Conservation (phyloP, 306 rosid genomes). For the Cicer pinnatifidum region DNA sequence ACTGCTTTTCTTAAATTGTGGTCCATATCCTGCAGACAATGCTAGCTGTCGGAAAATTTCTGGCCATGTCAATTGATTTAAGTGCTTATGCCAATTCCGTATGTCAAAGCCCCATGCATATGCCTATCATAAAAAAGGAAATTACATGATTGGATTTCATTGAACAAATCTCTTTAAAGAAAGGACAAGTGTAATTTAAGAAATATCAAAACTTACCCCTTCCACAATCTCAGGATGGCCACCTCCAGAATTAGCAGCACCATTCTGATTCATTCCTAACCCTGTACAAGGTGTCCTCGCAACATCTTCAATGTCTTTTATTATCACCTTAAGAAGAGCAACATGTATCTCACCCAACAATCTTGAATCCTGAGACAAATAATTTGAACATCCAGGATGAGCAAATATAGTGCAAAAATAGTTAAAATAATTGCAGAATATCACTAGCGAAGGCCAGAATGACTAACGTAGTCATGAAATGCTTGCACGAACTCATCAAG, state of each 20-base stretch:
- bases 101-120: slow-evolving; percentile 98
- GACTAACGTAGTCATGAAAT: slow-evolving; percentile 89
- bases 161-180: slow-evolving; percentile 16
- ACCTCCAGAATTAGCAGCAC: slow-evolving; percentile 87
- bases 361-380: slow-evolving; percentile 85
- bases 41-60: slow-evolving; percentile 93
- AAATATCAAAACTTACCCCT: slow-evolving; percentile 66
- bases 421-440: slow-evolving; percentile 34
- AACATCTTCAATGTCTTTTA: slow-evolving; percentile 96
- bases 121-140: slow-evolving; percentile 58
- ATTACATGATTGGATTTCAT: slow-evolving; percentile 9
- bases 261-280: slow-evolving; percentile 78
- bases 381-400: slow-evolving; percentile 38
- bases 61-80: slow-evolving; percentile 92
- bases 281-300: slow-evolving; percentile 90
- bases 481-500: slow-evolving; percentile 96
- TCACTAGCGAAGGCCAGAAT: slow-evolving; percentile 41
- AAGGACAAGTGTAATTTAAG: slow-evolving; percentile 16
- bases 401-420: slow-evolving; percentile 21
- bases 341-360: slow-evolving; percentile 92
- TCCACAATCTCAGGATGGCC: slow-evolving; percentile 97
- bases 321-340: slow-evolving; percentile 79
- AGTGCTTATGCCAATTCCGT: slow-evolving; percentile 88
- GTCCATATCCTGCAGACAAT: slow-evolving; percentile 91
- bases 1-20: slow-evolving; percentile 82